Evolutionary conservation across 1,284 basidiomycete species (phyloP), one percentile per base, ranked within the genome.

Genomic region (Marasmius fiardii): DNA sequence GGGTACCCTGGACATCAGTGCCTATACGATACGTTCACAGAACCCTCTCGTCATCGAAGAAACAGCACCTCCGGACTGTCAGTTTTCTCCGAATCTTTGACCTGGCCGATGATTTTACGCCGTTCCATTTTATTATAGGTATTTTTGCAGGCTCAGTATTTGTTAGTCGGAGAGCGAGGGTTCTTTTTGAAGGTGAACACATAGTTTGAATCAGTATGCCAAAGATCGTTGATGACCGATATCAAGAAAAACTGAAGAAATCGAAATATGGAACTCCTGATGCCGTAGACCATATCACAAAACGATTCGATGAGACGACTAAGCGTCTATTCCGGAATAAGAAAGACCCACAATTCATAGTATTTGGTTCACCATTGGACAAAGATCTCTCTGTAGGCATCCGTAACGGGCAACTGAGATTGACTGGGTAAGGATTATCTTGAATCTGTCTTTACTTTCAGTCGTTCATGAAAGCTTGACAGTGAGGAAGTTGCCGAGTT

Each of bases 91-190:
- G 39, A 31, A 31, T 28, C 35, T 52, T 14, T 18, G 14, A 4
- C 14, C 34, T 37, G 49, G 12, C 41, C 43, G 37, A 12, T 18
- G 39, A 18, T 34, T 55, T 37, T 54, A 50, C 34, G 55, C 52
- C 51, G 21, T 52, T 55, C 34, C 33, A n/a, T 18, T 39, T 24
- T 28, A 56, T 41, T 28, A n/a, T 59, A 88, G 85, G 86, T 68
- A 79, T 89, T 39, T 90, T 90, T 67, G 85, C 87, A 53, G 88
- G 88, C 20, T 89, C 88, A 5, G 85, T 90, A n/a, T 90, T 90
- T 66, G 88, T 90, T 43, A 88, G 85, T 65, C 75, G 86, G 53
- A 71, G 88, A 49, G 87, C 87, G 20, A 72, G 86, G 59, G 78
- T 78, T 48, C 88, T 89, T 63, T 72, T 90, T 21, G 82, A 83